Percentiles rank a stretch among this genome's conserved stretches.
phyloP scores from a whole-genome alignment of 2,329 filamentous ascomycete genomes.

The Ceratocystis diversiconidia region DNA sequence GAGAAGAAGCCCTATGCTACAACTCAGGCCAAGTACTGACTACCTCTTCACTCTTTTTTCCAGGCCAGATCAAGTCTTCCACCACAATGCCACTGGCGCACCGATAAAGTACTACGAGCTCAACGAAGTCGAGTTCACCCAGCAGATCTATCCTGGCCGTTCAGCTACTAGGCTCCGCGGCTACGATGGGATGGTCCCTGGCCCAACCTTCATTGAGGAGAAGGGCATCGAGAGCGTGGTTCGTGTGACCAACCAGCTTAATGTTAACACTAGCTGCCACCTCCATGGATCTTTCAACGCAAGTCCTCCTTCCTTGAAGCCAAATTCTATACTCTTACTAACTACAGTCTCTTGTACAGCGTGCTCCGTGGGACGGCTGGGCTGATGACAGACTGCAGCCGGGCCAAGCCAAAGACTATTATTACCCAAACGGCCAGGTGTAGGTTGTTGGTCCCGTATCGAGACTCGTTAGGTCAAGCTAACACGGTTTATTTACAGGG shows the following conservation, averaged over 20 bases:
- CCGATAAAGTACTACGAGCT: conserved; percentile 28
- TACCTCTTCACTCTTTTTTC: not conserved
- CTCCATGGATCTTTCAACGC: conserved; percentile 39
- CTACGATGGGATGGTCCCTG: conserved; percentile 41
- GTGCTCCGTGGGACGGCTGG: conserved; percentile 35
- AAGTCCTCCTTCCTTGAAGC: not conserved
- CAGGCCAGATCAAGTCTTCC: conserved; percentile 23
- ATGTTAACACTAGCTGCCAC: conserved; percentile 34
- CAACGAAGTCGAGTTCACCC: conserved; percentile 24
- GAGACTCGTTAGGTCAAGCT: not conserved
- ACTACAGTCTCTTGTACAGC: conserved; percentile 14
- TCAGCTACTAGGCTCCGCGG: conserved; percentile 27
- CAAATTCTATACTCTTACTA: not conserved
- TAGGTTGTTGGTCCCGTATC: not conserved
- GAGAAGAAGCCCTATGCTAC: too few relatives aligned
- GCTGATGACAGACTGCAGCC: conserved; percentile 37
- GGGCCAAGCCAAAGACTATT: conserved; percentile 47
- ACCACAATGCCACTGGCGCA: conserved; percentile 26
- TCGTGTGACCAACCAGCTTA: conserved; percentile 37
- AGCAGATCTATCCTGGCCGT: conserved; percentile 28
- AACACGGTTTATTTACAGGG: conserved; percentile 22
- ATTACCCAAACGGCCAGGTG: conserved; percentile 41
- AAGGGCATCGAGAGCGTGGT: conserved; percentile 38
- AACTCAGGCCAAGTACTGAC: too few relatives aligned
- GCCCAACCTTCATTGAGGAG: conserved; percentile 37